These are phyloP conservation scores for Prasinococcaceae sp. DNA, from an alignment of 139 green algal genomes.

Conservation along the genomic window DNA sequence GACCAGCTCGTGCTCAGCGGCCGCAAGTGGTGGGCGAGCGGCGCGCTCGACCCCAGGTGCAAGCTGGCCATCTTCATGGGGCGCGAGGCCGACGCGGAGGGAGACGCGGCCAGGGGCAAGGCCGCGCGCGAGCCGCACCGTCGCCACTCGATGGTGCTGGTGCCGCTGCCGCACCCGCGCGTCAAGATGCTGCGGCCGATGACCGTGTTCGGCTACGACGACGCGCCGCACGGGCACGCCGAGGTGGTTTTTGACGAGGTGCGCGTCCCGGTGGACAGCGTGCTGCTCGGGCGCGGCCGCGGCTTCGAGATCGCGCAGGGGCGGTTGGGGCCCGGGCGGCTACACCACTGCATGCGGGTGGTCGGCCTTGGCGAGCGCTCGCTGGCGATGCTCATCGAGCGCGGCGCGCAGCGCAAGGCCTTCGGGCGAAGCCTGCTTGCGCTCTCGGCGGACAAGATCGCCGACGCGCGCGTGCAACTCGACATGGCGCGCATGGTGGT, in stretches of 20 bases:
- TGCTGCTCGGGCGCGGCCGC: slow-evolving; percentile 61
- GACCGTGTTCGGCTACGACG: slow-evolving; percentile 73
- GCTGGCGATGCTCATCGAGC: slow-evolving; percentile 43
- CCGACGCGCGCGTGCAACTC: slow-evolving; percentile 17
- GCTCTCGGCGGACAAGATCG: slow-evolving; percentile 7
- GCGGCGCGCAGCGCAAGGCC: slow-evolving; percentile 32
- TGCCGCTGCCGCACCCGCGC: slow-evolving; percentile 63
- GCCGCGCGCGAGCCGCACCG: no score
- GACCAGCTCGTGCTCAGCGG: slow-evolving; percentile 47
- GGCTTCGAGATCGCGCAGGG: slow-evolving; percentile 98
- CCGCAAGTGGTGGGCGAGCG: slow-evolving; percentile 93
- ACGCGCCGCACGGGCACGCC: slow-evolving; percentile 89
- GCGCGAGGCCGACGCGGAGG: background rate
- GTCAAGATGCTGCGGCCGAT: slow-evolving; percentile 43
- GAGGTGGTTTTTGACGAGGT: slow-evolving; percentile 74
- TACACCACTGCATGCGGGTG: slow-evolving; percentile 98
- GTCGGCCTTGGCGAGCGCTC: slow-evolving; percentile 68
- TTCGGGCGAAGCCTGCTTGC: slow-evolving; percentile 45
- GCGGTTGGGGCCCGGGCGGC: slow-evolving; percentile 80
- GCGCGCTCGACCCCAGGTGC: slow-evolving; percentile 30
- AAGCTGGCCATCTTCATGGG: slow-evolving; percentile 90
- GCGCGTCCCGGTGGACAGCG: slow-evolving; percentile 32
- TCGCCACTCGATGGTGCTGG: slow-evolving; percentile 89
- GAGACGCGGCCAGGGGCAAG: no score
- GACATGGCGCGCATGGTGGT: slow-evolving; percentile 44